Evolutionary conservation across 805 yeast species (phyloP), one percentile per base, ranked within the genome.

Genomic region (Alloascoidea hylecoeti): DNA sequence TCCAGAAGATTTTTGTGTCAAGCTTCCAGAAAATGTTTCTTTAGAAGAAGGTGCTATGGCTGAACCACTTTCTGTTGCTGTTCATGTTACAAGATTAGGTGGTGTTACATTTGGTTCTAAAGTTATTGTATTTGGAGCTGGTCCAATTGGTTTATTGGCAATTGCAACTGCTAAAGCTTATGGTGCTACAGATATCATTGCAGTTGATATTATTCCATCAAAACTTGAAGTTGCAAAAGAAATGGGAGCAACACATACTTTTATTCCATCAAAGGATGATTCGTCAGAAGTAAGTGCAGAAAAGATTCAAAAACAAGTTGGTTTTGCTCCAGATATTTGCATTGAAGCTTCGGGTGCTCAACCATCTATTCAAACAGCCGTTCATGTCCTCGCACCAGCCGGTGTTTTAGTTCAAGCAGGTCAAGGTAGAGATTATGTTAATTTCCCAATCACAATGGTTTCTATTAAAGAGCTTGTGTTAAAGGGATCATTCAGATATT

Each of bases 301-400:
- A 55, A 54, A 63, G 38, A 23, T 23, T n/a, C 30, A 23, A n/a
- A 23, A 23, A n/a, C 30, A 61, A 4, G 53, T 46, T 3, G 53
- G 53, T 3, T 42, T 43, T 17, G 51, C 45, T 3, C 79, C 82
- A 33, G 62, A 64, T 36, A 70, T 77, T 33, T 80, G 80, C n/a
- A 66, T 85, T 53, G 96, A 85, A 54, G 82, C 89, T 43, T 73
- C 94, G 13, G 96, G 96, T 40, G 85, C 84, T 35, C 83, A 73
- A 48, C 68, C 71, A 19, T 83, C 92, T 47, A 77, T 84, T 44
- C 67, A 72, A 44, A 65, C 75, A 44, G 92, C 84, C 37, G 68
- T 84, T 35, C 61, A 68, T 38, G 65, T 72, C 28, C 62, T 82
- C 41, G 69, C 60, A 38, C 64, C 73, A 23, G 85, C 83, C 40